Conservation (phyloP, 192 early-diverging fungal genomes). For the Backusella circina region DNA sequence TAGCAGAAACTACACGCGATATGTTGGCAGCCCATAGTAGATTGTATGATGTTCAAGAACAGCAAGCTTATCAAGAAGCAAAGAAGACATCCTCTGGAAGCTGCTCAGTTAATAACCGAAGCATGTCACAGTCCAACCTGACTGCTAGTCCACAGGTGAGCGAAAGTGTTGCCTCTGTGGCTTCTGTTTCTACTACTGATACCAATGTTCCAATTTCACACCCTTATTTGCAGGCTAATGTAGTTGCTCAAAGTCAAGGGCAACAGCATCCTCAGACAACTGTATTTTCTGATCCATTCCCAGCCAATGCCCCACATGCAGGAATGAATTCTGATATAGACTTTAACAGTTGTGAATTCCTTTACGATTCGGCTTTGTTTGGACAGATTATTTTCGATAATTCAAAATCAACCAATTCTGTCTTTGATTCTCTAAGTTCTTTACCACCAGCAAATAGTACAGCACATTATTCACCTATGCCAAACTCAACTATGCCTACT, state of each 20-base stretch:
- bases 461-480: slow-evolving; percentile 1
- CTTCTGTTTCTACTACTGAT: slow-evolving; percentile 1
- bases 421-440: not conserved
- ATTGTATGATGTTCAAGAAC: slow-evolving; percentile 14
- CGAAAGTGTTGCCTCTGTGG: not conserved
- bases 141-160: not conserved
- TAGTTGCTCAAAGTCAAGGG: not conserved
- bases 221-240: not conserved
- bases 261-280: not conserved
- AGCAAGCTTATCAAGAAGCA: not conserved
- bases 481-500: not conserved
- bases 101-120: not conserved
- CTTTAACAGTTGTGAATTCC: slow-evolving; percentile 28
- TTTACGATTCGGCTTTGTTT: slow-evolving; percentile 24
- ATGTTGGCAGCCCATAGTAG: slow-evolving; percentile 18
- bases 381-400: slow-evolving; percentile 31
- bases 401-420: not conserved
- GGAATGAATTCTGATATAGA: slow-evolving; percentile 11
- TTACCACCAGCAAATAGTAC: not conserved
- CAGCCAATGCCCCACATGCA: not conserved
- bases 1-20: slow-evolving; percentile 19
- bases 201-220: not conserved
- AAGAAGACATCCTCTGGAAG: not conserved
- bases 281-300: not conserved
- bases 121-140: not conserved